Conservation (phyloP, 495 filamentous ascomycete species). For the Rhypophila decipiens region DNA sequence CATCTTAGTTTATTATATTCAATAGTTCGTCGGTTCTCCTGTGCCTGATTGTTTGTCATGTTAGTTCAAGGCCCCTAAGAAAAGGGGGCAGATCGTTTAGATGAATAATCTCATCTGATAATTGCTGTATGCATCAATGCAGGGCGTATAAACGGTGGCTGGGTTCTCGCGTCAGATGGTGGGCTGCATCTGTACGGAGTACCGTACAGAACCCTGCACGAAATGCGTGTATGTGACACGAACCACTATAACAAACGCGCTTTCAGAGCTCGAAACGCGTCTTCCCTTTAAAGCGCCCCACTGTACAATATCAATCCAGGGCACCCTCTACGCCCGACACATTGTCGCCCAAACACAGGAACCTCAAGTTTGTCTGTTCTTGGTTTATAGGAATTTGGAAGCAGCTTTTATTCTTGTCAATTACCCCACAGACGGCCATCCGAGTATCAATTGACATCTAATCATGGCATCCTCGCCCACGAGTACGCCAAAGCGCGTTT, state of each 20-base stretch:
- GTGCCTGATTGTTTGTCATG: too few species aligned
- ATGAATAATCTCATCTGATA: too few species aligned
- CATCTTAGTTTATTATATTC: too few species aligned
- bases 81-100: too few species aligned
- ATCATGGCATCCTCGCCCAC: not conserved
- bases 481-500: not conserved
- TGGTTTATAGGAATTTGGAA: not conserved
- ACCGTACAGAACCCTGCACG: too few species aligned
- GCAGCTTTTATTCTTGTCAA: too few species aligned
- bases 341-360: conserved; percentile 1
- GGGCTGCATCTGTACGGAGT: too few species aligned
- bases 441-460: too few species aligned
- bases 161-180: not conserved
- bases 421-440: too few species aligned
- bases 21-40: too few species aligned
- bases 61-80: too few species aligned
- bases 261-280: conserved; percentile 13
- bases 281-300: not conserved
- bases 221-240: conserved; percentile 4
- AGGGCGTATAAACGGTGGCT: not conserved
- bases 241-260: conserved; percentile 10
- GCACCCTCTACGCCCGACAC: conserved; percentile 6
- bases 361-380: not conserved
- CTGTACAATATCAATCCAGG: conserved; percentile 12
- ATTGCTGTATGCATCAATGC: not conserved